Conservation (phyloP, 106 monocot species). For the Chionographis japonica region DNA sequence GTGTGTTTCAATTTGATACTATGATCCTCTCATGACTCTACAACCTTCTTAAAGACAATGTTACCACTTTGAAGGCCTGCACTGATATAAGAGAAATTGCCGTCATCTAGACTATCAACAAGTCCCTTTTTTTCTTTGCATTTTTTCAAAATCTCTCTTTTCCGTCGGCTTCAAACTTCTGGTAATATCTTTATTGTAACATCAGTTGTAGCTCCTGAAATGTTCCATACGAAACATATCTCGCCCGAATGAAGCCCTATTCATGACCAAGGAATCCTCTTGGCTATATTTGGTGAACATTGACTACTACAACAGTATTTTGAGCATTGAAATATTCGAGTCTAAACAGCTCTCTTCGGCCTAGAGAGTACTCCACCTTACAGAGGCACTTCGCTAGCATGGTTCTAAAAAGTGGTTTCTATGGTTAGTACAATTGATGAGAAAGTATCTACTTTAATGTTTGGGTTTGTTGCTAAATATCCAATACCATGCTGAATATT, state of each 20-base stretch:
- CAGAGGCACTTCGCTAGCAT: slow-evolving; percentile 13
- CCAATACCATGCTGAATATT: slow-evolving; percentile 95
- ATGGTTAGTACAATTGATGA: too few species aligned
- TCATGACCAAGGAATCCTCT: too few species aligned
- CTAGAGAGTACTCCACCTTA: slow-evolving; percentile 19
- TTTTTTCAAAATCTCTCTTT: slow-evolving; percentile 16
- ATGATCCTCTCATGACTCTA: too few species aligned
- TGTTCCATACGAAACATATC: slow-evolving; percentile 94
- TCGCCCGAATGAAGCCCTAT: slow-evolving; percentile 28
- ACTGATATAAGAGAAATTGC: slow-evolving; percentile 76
- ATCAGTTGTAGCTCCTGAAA: slow-evolving; percentile 65
- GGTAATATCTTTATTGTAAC: slow-evolving; percentile 58
- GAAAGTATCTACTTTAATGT: slow-evolving; percentile 19
- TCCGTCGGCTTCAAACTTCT: slow-evolving; percentile 44
- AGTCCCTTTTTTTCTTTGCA: slow-evolving; percentile 33
- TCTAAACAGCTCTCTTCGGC: slow-evolving; percentile 29
- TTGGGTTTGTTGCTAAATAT: slow-evolving; percentile 74
- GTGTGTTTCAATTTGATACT: slow-evolving; percentile 86
- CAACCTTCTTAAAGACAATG: too few species aligned
- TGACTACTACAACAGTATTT: slow-evolving; percentile 94
- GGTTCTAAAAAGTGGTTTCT: slow-evolving; percentile 23
- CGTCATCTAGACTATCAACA: slow-evolving; percentile 53
- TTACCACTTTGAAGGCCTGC: slow-evolving; percentile 16
- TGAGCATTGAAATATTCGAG: slow-evolving; percentile 94
- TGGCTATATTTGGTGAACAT: slow-evolving; percentile 33